phyloP scores from a whole-genome alignment of 2,329 filamentous ascomycete species.

The Aspergillus felis region DNA sequence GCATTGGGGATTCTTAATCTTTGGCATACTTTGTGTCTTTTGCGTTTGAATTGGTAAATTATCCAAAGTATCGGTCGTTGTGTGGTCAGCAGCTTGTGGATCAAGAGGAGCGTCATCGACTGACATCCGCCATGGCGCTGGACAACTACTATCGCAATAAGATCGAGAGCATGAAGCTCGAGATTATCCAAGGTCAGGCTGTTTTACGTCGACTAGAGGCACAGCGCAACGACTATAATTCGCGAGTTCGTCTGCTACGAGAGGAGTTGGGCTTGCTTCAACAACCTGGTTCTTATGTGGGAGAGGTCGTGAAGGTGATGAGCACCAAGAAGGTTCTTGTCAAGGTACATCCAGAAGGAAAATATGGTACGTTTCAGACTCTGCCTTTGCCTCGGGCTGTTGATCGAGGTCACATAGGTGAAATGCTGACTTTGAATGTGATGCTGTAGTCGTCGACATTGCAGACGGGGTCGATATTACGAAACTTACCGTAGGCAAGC shows the following conservation, averaged over 20 bases:
- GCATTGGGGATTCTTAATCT: background rate
- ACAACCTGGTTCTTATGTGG: constrained; percentile 96
- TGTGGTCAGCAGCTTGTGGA: constrained; percentile 2
- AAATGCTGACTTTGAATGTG: constrained; percentile 7
- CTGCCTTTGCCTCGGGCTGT: background rate
- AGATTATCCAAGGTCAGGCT: constrained; percentile 98
- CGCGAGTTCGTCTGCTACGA: constrained; percentile 84
- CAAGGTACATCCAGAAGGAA: constrained; percentile 98
- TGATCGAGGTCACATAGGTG: background rate
- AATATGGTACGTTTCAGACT: constrained; percentile 73
- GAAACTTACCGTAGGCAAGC: constrained; percentile 96
- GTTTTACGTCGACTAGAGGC: constrained; percentile 92
- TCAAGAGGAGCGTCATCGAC: constrained; percentile 22
- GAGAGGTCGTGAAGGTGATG: constrained; percentile 99
- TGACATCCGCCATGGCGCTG: constrained; percentile 76
- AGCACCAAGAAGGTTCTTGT: constrained; percentile 98
- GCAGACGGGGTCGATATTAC: constrained; percentile 88
- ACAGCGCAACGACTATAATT: constrained; percentile 99
- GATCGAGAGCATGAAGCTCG: constrained; percentile 99
- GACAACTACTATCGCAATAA: constrained; percentile 99
- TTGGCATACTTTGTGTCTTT: background rate
- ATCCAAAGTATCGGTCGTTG: background rate
- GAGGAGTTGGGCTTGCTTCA: constrained; percentile 95
- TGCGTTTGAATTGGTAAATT: background rate
- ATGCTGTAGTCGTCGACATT: constrained; percentile 77